Conservation (phyloP, 2,329 filamentous ascomycete genomes). For the Fusarium succisae region DNA sequence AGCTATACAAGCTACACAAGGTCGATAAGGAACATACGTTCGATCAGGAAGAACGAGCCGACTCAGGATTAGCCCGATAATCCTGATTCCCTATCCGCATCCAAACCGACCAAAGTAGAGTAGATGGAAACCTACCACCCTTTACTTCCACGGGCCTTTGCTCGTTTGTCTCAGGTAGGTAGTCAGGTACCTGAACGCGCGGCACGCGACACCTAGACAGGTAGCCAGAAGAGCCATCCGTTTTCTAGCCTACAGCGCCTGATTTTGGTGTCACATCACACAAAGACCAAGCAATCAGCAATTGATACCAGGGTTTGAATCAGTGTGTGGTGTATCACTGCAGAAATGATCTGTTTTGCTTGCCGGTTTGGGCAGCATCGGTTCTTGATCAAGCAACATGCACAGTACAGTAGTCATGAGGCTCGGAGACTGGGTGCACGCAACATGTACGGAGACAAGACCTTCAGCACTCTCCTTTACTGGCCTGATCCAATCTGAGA, state of each 20-base stretch:
- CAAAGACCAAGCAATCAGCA: neutral
- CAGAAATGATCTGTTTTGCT: neutral
- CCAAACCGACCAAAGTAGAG: neutral
- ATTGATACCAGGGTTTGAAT: neutral
- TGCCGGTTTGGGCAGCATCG: neutral
- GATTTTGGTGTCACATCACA: neutral
- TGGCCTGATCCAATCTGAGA: neutral
- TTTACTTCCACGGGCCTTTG: neutral
- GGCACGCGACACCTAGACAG: constrained; percentile 27
- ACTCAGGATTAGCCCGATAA: neutral
- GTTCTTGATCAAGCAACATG: neutral
- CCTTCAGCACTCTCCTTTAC: neutral
- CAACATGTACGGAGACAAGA: neutral
- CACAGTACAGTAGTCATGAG: neutral
- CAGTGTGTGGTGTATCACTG: neutral
- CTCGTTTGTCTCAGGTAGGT: constrained; percentile 9
- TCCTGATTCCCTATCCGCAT: neutral
- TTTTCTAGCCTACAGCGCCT: neutral
- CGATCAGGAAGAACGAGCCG: neutral
- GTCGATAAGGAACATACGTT: neutral
- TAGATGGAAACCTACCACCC: neutral
- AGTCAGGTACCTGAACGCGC: constrained; percentile 29
- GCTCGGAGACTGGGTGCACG: neutral
- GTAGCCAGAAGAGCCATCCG: neutral
- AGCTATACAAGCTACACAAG: too few relatives aligned